Base-by-base conservation (phyloP, 345 rosid species). In the Linum usitatissimum region DNA sequence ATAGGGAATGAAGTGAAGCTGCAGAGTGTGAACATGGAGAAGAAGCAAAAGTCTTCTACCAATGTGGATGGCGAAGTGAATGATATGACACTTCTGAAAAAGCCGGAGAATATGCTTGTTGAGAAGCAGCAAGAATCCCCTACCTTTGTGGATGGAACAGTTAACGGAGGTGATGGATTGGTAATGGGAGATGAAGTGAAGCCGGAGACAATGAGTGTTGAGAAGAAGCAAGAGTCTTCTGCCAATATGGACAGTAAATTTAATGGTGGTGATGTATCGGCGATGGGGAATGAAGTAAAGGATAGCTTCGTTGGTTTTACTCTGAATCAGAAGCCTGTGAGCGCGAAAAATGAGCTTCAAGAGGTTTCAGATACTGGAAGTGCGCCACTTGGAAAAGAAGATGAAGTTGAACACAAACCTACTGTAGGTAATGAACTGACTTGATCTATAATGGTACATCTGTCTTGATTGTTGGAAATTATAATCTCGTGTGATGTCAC, bases 61-160 rank as follows among this genome's bases (percentile, higher is more conserved):
- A 45, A 65, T 31, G 51, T 17, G 15, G 66, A 31, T 6, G 6
- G 36, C 6, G 6, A 3, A 55, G 87, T 85, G 67, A 86, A 90
- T 77, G 96, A 90, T 53, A 84, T 87, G 91, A 86, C 84, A 30
- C 64, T 88, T 73, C 75, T 86, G 82, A 81, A 86, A 54, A 85
- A 72, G 75, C 96, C 86, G 0, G 83, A 79, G 63, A 76, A 74
- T 14, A 4, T 66, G 51, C 77, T 17, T 18, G 62, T 57, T 4
- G 75, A 74, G 20, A 56, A 55, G 23, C 73, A 70, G 64, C 71
- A 66, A 9, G 73, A 34, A 5, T 34, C 4, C 8, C 4, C 1
- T 34, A 4, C 8, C 38, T 1, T 0, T 34, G 38, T 34, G 38
- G 38, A 56, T 39, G 40, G 55, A 9, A 55, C 49, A 54, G 38